Base-by-base conservation (phyloP, 2,329 filamentous ascomycete genomes). In the Mariannaea elegans region DNA sequence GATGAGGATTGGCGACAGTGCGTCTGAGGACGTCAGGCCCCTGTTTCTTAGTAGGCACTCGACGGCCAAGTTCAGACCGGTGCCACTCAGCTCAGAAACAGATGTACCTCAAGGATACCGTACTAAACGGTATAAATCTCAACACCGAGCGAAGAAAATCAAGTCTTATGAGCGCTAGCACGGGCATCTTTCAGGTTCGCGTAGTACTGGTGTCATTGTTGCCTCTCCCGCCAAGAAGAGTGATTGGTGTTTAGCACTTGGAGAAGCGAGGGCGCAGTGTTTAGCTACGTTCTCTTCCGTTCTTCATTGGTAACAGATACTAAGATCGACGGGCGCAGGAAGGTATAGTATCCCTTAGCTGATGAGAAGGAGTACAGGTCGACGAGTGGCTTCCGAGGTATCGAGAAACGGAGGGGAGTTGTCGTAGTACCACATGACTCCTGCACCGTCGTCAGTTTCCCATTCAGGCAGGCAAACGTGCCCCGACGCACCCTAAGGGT, bases 401-500 rank as follows among this genome's bases (percentile, higher is more conserved):
- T 46, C 32, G 19, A 46, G 41, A 34, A 36, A n/a, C 24, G 12
- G 14, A 21, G 29, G 24, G 45, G 23, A 32, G 47, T 34, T 24
- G 24, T 24, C 16, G 18, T 31, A 44, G 29, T 47, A 44, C 57
- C 57, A 42, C 64, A 64, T 68, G 65, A 70, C 62, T 65, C 60
- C 49, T 61, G 49, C 55, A 52, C 41, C 66, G 67, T 70, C 67
- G 65, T 67, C 67, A 70, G 67, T 69, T 66, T 64, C 64, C 62
- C 47, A 21, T 48, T 52, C 32, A 8, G 36, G 42, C 14, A 32
- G 27, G 27, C 48, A 16, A 34, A 24, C 44, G 21, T 32, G 32
- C 27, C 39, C 39, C 23, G 23, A 24, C n/a, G n/a, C 19, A 49
- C 45, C 32, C 53, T 31, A 23, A 59, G 56, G 56, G 56, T 53